These are phyloP conservation scores for Lyophyllum atratum DNA, from an alignment of 768 basidiomycete species.

Conservation along the genomic window DNA sequence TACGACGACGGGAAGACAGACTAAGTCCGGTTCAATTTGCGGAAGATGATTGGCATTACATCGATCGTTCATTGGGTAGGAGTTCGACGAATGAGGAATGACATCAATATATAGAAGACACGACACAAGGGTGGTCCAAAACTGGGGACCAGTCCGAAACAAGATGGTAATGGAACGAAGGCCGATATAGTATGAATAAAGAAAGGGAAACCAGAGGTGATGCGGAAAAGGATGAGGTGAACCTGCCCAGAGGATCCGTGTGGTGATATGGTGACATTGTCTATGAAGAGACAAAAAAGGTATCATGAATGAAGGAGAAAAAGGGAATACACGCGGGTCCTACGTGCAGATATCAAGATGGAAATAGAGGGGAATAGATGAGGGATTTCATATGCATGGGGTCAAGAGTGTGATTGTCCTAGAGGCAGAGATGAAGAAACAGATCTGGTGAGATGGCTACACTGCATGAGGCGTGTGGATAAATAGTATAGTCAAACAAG, in stretches of 20 bases:
- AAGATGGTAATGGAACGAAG: not conserved
- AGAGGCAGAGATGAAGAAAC: conserved; percentile 21
- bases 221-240: not conserved
- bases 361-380: conserved; percentile 11
- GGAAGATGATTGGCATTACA: not conserved
- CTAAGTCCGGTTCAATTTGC: too few relatives aligned
- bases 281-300: not conserved
- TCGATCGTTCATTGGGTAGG: conserved; percentile 9
- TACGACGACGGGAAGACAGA: too few relatives aligned
- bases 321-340: not conserved
- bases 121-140: not conserved
- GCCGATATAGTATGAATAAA: not conserved
- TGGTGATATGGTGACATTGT: conserved; percentile 7
- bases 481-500: conserved; percentile 22
- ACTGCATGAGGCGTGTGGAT: conserved; percentile 22
- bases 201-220: not conserved
- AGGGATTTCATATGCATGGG: conserved; percentile 13
- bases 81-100: conserved; percentile 13
- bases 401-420: conserved; percentile 20
- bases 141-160: not conserved
- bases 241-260: conserved; percentile 19
- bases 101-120: conserved; percentile 6
- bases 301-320: not conserved
- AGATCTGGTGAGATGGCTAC: conserved; percentile 23
- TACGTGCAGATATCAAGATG: conserved; percentile 1